Base-by-base conservation (phyloP, 2,329 filamentous ascomycete species). In the Talaromyces amestolkiae region DNA sequence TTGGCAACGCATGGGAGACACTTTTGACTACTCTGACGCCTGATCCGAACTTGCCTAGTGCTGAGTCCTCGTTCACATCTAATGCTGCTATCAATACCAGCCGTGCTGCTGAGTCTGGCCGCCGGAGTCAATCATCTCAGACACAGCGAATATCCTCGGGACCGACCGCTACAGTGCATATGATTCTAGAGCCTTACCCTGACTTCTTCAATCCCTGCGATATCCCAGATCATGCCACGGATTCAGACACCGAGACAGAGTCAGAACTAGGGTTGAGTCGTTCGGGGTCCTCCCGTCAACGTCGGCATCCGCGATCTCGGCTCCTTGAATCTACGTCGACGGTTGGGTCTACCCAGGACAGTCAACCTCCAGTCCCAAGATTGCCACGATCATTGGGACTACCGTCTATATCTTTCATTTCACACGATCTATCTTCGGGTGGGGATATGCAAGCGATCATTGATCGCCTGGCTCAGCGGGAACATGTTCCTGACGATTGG, bases 21-120 rank as follows among this genome's bases (percentile, higher is more conserved):
- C 87, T 97, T 62, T 82, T 93, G 65, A 89, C 86, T 7, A 96
- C 91, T 0, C 85, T 97, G 67, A 89, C 91, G 0, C 91, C 92
- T 0, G 93, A 97, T 75, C 88, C 90, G 17, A 89, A 91, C 67
- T 85, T 91, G 2, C 92, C 93, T 0, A 96, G 91, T 70, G 86
- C 87, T 1, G 87, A 91, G 35, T 93, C 92, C 0, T 97, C 93
- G 0, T 97, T 97, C 75, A 86, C 89, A 0, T 93, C 91, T n/a
- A 72, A 71, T 10, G 72, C 74, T 17, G 73, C 75, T 27, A 67
- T 72, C 3, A 72, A 74, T 54, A 67, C 69, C 1, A 70, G 72
- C 13, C 72, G 71, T 22, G 72, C 68, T 53, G 67, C 67, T 27
- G 67, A 67, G 6, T 68, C 72, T 15, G 80, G 78, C 1, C 81